phyloP scores from a whole-genome alignment of 2,329 filamentous ascomycete species.

The Fusarium longipes region DNA sequence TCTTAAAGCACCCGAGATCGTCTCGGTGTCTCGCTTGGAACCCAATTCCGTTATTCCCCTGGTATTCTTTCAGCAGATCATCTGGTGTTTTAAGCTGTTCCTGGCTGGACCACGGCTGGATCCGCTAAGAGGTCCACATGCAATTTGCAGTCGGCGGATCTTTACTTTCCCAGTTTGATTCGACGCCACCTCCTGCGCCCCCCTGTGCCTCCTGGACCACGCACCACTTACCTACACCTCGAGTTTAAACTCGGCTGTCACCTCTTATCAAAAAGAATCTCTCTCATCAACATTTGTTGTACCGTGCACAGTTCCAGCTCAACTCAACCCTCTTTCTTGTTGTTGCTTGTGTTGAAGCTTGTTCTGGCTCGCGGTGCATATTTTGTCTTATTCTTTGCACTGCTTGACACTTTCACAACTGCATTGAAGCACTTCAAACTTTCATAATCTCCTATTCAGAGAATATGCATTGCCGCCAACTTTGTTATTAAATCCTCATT shows the following conservation, averaged over 20 bases:
- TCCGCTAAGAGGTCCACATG: conserved; percentile 41
- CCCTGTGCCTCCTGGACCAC: conserved; percentile 41
- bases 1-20: neutral
- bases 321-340: conserved; percentile 14
- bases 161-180: conserved; percentile 44
- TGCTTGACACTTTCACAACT: conserved; percentile 2
- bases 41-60: conserved; percentile 3
- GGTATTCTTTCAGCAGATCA: conserved; percentile 9
- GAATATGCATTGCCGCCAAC: conserved; percentile 31
- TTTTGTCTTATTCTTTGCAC: neutral
- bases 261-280: conserved; percentile 35
- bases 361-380: conserved; percentile 24
- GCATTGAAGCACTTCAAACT: conserved; percentile 11
- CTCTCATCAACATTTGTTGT: conserved; percentile 36
- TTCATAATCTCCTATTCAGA: conserved; percentile 23
- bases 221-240: conserved; percentile 35
- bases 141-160: conserved; percentile 47
- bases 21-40: conserved; percentile 2
- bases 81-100: conserved; percentile 33
- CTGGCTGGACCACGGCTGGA: conserved; percentile 27
- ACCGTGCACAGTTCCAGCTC: conserved; percentile 17
- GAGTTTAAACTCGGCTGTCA: conserved; percentile 35
- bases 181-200: conserved; percentile 48
- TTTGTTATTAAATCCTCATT: conserved; percentile 15
- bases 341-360: conserved; percentile 27